A percentile compares a stretch with the other conserved stretches of the same genome.
Evolutionary conservation across 345 rosid genomes (phyloP).

Genomic region (Ceriops tagal): DNA sequence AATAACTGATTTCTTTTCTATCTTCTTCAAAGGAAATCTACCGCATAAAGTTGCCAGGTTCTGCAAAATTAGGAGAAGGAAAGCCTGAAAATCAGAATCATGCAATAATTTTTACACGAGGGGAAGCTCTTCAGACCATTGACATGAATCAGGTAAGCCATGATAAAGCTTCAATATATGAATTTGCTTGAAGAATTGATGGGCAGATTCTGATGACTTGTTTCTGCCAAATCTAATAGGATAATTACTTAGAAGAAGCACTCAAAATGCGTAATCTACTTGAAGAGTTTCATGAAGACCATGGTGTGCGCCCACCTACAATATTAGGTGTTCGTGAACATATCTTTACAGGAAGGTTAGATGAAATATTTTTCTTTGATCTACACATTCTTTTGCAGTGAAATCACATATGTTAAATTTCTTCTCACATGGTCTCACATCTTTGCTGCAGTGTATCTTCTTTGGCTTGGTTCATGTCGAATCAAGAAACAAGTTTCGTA

Average conservation of each 20-base stretch:
- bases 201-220: conserved; percentile 8
- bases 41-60: conserved; percentile 85
- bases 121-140: conserved; percentile 96
- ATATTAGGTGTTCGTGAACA: conserved; percentile 97
- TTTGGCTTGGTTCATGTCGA: conserved; percentile 98
- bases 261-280: conserved; percentile 94
- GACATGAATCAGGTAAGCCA: conserved; percentile 90
- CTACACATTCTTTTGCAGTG: not conserved
- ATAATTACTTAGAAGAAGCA: conserved; percentile 97
- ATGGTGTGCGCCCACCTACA: conserved; percentile 87
- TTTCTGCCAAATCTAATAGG: conserved; percentile 42
- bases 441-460: conserved; percentile 78
- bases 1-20: conserved; percentile 17
- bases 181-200: not conserved
- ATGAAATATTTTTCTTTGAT: not conserved
- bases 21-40: conserved; percentile 70
- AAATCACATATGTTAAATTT: conserved; percentile 2
- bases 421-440: conserved; percentile 19
- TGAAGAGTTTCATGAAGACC: conserved; percentile 94
- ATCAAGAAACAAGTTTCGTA: conserved; percentile 95
- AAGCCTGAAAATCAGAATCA: conserved; percentile 98
- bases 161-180: not conserved
- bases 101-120: conserved; percentile 84
- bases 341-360: conserved; percentile 93
- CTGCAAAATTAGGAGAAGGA: conserved; percentile 92